These are phyloP conservation scores for Chenopodium album DNA, from an alignment of 148 eudicot species.

Conservation along the genomic window DNA sequence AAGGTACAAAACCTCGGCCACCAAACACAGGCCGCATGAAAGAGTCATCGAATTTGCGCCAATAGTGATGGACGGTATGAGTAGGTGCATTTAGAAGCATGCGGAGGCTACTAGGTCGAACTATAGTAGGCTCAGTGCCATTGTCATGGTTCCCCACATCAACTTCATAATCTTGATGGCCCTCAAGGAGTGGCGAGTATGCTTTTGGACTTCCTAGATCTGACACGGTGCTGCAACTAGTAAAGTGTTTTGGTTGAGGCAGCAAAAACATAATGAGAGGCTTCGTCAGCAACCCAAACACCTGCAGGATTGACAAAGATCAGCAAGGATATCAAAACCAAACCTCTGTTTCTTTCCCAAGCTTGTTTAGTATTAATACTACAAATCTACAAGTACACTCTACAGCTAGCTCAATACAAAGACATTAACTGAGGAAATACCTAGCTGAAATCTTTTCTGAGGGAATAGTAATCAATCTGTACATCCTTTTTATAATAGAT, in stretches of 20 bases:
- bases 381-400: too few relatives aligned
- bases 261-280: slow-evolving; percentile 62
- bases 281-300: slow-evolving; percentile 80
- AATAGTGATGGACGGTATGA: slow-evolving; percentile 59
- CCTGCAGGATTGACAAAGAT: slow-evolving; percentile 41
- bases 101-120: slow-evolving; percentile 47
- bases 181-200: slow-evolving; percentile 53
- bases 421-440: too few relatives aligned
- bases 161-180: slow-evolving; percentile 38
- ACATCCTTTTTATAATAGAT: too few relatives aligned
- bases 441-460: too few relatives aligned
- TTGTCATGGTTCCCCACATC: slow-evolving; percentile 18
- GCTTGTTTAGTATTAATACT: background rate
- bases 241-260: slow-evolving; percentile 42
- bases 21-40: slow-evolving; percentile 81
- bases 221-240: slow-evolving; percentile 43
- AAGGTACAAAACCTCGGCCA: slow-evolving; percentile 74
- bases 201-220: slow-evolving; percentile 59
- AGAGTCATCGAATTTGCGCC: slow-evolving; percentile 70
- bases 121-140: slow-evolving; percentile 19
- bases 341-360: background rate
- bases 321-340: background rate
- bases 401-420: too few relatives aligned
- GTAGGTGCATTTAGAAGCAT: slow-evolving; percentile 61
- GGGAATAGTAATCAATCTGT: too few relatives aligned